Evolutionary conservation across 306 rosid genomes (phyloP), one percentile per base, ranked within the genome.

Genomic region (Prosopis cineraria): DNA sequence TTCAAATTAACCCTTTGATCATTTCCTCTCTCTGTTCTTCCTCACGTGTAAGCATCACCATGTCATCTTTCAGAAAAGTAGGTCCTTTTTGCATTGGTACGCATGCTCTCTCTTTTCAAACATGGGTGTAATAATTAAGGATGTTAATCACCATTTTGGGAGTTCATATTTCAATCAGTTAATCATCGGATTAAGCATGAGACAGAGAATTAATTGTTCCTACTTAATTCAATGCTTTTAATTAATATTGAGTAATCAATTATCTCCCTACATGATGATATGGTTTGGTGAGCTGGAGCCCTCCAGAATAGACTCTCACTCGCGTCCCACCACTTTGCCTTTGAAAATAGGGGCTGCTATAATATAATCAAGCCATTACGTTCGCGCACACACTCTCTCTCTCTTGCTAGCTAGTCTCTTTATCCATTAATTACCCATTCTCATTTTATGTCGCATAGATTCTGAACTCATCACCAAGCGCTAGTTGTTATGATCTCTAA

Each of bases 271-370:
- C 41, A 45, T 50, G 6, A 37, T 41, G 69, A 55, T 55, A 55
- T 58, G 82, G 74, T 82, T 82, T 67, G 82, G 82, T 78, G 31
- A 53, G 34, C 65, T 48, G 41, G 69, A 47, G 78, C 82, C 81
- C 75, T 40, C 82, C 82, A 56, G 69, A 82, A n/a, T 82, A 41
- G 79, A 82, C 82, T 78, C 76, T 37, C 56, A 37, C 20, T 80
- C 22, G 20, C 27, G 34, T 43, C 39, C 40, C 31, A 70, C 40
- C 31, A 70, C 62, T 5, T 30, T 70, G 62, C 44, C 59, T 70
- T 48, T 24, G n/a, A 53, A 69, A 48, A 31, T 62, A 33, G 70
- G 43, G 43, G 79, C 70, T 41, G 41, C 43, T 73, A 14, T 39
- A 17, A 25, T 31, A 48, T 20, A 10, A 37, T 12, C 14, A 60